Evolutionary conservation across 1,284 basidiomycete species (phyloP), one percentile per base, ranked within the genome.

Genomic region (Athelia sp.): DNA sequence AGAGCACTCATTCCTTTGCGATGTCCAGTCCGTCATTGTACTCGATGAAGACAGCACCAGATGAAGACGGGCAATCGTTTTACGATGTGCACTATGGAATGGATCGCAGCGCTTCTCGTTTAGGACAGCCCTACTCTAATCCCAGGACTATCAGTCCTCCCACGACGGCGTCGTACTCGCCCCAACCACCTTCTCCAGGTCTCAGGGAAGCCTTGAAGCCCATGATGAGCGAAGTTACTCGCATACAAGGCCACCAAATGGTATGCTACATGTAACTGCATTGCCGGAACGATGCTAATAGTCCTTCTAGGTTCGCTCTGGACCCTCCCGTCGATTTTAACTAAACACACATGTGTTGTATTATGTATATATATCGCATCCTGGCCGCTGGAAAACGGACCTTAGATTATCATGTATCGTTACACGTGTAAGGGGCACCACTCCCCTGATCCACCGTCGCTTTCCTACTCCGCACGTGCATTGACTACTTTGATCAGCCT

Each of bases 21-120:
- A 70, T 65, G 35, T 81, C 80, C 3, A 79, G 71, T 47, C 79
- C 79, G 19, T 83, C 81, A 1, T 69, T 82, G 47, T 83, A 83
- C 61, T 78, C 81, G 11, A 69, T 76, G 2, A 77, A 79, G 4
- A 67, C 71, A n/a, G 62, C n/a, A n/a, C n/a, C 67, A 2, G 66
- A 64, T 32, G 66, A 68, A 26, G 69, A 69, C 42, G 55, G 61
- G 23, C 63, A 62, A 54, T 63, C 56, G 51, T 62, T 51, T 57
- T 58, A 52, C 54, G 56, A 52, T 29, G 26, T 13, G 26, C 13
- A 29, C 26, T 29, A 4, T 29, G 26, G 26, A 29, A 29, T 13
- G 13, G 26, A 29, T 29, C 26, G 13, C 26, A 29, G 26, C 13
- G 6, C 13, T 29, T 4, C 26, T 29, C 26, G 13, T 29, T 29